Base-by-base conservation (phyloP, 2,329 filamentous ascomycete species). In the Ophiostoma tasmaniense region DNA sequence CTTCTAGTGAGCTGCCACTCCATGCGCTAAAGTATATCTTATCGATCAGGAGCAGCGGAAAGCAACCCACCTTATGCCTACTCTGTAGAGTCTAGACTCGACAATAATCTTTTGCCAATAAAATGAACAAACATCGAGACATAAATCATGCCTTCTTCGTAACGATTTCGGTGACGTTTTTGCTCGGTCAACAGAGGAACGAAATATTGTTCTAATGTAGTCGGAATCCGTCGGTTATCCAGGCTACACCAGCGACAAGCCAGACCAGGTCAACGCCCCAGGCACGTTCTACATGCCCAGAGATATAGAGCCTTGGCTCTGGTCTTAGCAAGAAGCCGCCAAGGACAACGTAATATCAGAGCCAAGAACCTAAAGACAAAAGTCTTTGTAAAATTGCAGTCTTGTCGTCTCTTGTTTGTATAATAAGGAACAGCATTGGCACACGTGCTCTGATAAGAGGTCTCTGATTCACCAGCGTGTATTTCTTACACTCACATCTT, bases 271-370 rank as follows among this genome's bases (percentile, higher is more conserved):
- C 13, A 30, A 61, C 25, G 55, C 25, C 55, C 13, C 55, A 61
- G 25, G 55, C 55, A 61, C 55, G 61, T 64, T 64, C 61, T 64
- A n/a, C 61, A n/a, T n/a, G 30, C 61, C 30, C 61, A 35, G 61
- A 64, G 17, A n/a, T 11, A 64, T 35, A 64, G 30, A 37, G 61
- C 61, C 61, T 64, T 64, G 61, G 61, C 61, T 35, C 20, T 8
- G 14, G 28, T 13, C 30, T 17, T 62, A 30, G 59, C 33, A 64
- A 37, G 33, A 35, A 30, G 25, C 13, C 55, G 64, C 61, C 61
- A 64, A 64, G 61, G 30, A 35, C 61, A 61, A 17, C 30, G 28
- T 33, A 13, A 64, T 64, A 33, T 35, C 30, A 35, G 30, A 37
- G 61, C 61, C 61, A 64, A 64, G 61, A 22, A 35, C 30, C 61